These are phyloP conservation scores for Effrenium voratum DNA, from an alignment of 73 alveolate species.

Conservation along the genomic window DNA sequence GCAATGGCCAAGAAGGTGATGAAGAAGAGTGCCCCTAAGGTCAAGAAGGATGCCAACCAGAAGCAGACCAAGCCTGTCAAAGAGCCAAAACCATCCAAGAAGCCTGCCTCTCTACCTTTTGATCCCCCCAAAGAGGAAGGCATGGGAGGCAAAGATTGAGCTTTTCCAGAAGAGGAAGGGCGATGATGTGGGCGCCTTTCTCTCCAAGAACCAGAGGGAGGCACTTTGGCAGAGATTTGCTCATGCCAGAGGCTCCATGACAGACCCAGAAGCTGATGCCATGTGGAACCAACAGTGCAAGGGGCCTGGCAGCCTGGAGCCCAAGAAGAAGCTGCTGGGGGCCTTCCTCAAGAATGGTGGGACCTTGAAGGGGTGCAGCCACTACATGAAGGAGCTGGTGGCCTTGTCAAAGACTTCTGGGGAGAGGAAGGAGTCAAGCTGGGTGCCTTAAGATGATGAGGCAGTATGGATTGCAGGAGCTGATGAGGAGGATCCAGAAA, in stretches of 20 bases:
- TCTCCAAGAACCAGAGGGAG: background rate
- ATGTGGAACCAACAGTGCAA: background rate
- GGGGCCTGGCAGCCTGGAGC: background rate
- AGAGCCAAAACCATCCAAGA: background rate
- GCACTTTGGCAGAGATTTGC: slow-evolving; percentile 27
- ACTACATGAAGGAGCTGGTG: background rate
- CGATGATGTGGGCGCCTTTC: background rate
- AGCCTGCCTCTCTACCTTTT: background rate
- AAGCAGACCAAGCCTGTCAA: background rate
- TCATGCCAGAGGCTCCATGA: background rate
- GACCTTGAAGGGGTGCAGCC: background rate
- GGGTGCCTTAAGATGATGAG: background rate
- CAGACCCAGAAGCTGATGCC: background rate
- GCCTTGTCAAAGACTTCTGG: background rate
- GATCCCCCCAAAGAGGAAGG: background rate
- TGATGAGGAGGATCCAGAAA: background rate
- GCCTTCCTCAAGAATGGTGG: background rate
- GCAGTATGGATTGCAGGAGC: background rate
- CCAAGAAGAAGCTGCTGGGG: background rate
- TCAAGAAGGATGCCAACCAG: background rate
- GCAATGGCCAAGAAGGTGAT: background rate
- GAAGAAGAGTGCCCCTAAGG: background rate
- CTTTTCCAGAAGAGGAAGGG: background rate
- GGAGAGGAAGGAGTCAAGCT: background rate
- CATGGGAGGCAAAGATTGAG: background rate